A percentile compares a stretch with the other conserved stretches of the same genome.
These are phyloP conservation scores for Hanseniaspora meyeri DNA, from an alignment of 805 yeast genomes.

Conservation along the genomic window DNA sequence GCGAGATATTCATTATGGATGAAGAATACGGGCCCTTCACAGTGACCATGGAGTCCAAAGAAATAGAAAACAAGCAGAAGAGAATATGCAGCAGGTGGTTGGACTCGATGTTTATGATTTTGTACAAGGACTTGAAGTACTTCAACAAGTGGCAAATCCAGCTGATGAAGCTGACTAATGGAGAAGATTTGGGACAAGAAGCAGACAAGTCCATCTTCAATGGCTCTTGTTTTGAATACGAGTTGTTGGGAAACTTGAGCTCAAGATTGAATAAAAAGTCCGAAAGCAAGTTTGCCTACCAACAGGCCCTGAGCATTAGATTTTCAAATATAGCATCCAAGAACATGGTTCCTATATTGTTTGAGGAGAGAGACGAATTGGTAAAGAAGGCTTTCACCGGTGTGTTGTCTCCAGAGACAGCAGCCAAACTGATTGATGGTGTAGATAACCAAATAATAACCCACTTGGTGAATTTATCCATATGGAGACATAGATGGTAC, in stretches of 20 bases:
- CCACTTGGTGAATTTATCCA: conserved; percentile 60
- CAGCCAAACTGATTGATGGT: conserved; percentile 23
- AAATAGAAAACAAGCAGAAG: conserved; percentile 24
- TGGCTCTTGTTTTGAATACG: conserved; percentile 82
- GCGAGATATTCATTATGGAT: conserved; percentile 56
- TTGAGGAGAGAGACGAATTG: conserved; percentile 33
- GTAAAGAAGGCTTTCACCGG: conserved; percentile 19
- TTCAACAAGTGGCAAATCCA: conserved; percentile 94
- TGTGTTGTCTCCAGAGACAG: conserved; percentile 26
- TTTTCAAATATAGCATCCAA: conserved; percentile 73
- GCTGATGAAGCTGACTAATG: conserved; percentile 75
- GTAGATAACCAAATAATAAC: conserved; percentile 52
- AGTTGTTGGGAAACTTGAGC: conserved; percentile 76
- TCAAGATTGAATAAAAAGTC: conserved; percentile 70
- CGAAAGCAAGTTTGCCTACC: conserved; percentile 80
- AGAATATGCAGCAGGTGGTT: conserved; percentile 68
- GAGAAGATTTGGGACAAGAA: conserved; percentile 55
- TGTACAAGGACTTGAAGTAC: conserved; percentile 65
- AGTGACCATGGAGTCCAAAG: conserved; percentile 1
- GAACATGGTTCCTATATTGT: conserved; percentile 56
- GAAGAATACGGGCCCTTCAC: conserved; percentile 36
- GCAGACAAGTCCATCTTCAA: background rate
- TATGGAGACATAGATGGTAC: conserved; percentile 99
- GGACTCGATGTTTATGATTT: conserved; percentile 56
- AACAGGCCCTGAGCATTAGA: conserved; percentile 54